These are phyloP conservation scores for Neobulgaria alba DNA, from an alignment of 2,329 filamentous ascomycete species.

Conservation along the genomic window DNA sequence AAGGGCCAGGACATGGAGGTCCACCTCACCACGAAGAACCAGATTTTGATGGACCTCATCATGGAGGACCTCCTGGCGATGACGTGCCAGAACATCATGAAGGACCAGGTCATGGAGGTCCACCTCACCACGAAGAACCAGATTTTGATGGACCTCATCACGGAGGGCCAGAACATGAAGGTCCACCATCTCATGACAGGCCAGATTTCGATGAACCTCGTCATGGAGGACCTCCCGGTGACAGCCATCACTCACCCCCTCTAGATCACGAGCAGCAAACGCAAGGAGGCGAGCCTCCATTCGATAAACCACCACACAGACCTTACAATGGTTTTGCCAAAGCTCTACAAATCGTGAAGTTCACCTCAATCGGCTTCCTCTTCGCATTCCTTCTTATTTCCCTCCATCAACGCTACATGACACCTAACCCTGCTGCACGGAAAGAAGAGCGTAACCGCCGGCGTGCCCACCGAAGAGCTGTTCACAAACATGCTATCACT, in stretches of 20 bases:
- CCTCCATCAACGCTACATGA: constrained; percentile 16
- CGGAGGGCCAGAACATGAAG: background rate
- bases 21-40: constrained; percentile 5
- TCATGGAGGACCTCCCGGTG: background rate
- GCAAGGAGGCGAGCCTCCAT: constrained; percentile 4
- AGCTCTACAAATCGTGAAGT: constrained; percentile 16
- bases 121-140: constrained; percentile 7
- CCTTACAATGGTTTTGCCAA: constrained; percentile 2
- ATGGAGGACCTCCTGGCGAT: constrained; percentile 2
- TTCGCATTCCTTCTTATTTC: constrained; percentile 17
- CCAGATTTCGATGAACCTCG: background rate
- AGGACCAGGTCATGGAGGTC: constrained; percentile 2
- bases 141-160: background rate
- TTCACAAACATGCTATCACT: constrained; percentile 14
- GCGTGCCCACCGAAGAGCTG: constrained; percentile 13
- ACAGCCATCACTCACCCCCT: background rate
- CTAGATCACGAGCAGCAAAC: background rate
- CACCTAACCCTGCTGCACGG: constrained; percentile 9
- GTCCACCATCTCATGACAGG: background rate
- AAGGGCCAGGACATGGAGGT: background rate
- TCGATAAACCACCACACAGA: background rate
- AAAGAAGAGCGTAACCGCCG: constrained; percentile 15
- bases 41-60: constrained; percentile 5
- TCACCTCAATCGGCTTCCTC: constrained; percentile 19
- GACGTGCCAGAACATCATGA: constrained; percentile 3